Evolutionary conservation across 1,284 basidiomycete genomes (phyloP), one percentile per base, ranked within the genome.

Genomic region (Cystobasidiaceae sp.): DNA sequence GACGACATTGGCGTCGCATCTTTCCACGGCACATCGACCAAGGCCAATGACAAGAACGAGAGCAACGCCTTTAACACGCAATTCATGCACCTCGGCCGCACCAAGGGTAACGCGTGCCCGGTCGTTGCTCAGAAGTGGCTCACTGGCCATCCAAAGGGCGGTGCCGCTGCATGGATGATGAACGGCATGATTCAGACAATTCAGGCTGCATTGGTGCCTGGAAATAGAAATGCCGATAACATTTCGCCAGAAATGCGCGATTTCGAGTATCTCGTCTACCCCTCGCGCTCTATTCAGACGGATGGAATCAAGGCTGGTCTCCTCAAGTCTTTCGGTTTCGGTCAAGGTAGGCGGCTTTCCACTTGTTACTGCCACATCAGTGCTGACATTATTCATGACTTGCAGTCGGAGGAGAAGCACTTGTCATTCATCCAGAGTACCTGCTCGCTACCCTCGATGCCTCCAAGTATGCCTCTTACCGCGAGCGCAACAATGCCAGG

Each of bases 21-120:
- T 27, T 91, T 93, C 69, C 92, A 93, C 73, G 92, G 92, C 46
- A 98, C 94, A 5, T 94, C 93, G 74, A 98, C 96, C 39, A 88
- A 86, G 73, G 94, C 94, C 37, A 98, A 98, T 78, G 93, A 98
- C 83, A 90, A 93, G 81, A 98, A 98, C 78, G 94, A 98, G 82
- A 92, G 90, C 6, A 86, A 87, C 72, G 92, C 97, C 67, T 97
- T 94, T 89, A 93, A 97, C 77, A 86, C 91, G 71, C 86, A 97
- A 75, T 90, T 98, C 79, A 85, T 84, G 41, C 84, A 85, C 63
- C 87, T 97, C 73, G 86, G 86, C 57, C 89, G 96, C 68, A 90
- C 91, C 15, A 84, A 86, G 51, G 93, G 93, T 64, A 97, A 97
- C 76, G 93, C 93, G 21, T 88, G 97, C 57, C 94, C 96, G 2